These are phyloP conservation scores for Claviceps fusiformis DNA, from an alignment of 2,329 filamentous ascomycete genomes.

Conservation along the genomic window DNA sequence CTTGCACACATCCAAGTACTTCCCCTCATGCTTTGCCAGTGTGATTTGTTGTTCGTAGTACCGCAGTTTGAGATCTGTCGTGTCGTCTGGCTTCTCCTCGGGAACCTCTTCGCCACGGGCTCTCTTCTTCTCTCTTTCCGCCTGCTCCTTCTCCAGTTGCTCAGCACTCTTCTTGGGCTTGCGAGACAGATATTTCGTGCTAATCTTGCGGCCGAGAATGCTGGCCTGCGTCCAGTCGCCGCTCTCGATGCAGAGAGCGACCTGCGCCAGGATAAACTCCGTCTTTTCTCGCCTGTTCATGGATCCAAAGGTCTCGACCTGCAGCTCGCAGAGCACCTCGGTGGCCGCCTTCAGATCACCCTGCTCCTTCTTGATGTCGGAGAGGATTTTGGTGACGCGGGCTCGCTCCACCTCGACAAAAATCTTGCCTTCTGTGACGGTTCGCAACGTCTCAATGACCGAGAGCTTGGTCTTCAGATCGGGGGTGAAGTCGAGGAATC, in stretches of 20 bases:
- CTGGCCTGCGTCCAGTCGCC: slow-evolving; percentile 92
- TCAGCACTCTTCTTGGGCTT: slow-evolving; percentile 85
- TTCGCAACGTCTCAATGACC: slow-evolving; percentile 87
- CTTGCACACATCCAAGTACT: slow-evolving; percentile 96
- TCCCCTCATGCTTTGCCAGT: slow-evolving; percentile 90
- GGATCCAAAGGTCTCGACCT: slow-evolving; percentile 97
- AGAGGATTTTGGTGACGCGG: slow-evolving; percentile 85
- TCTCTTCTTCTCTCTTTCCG: slow-evolving; percentile 76
- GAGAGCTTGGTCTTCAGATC: slow-evolving; percentile 78
- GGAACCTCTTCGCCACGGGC: slow-evolving; percentile 67
- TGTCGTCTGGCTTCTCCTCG: slow-evolving; percentile 69
- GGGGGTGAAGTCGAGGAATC: slow-evolving; percentile 76
- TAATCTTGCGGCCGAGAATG: slow-evolving; percentile 92
- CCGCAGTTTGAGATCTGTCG: slow-evolving; percentile 86
- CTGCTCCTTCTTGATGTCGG: slow-evolving; percentile 93
- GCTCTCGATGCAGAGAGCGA: slow-evolving; percentile 85
- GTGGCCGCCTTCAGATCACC: slow-evolving; percentile 82
- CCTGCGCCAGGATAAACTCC: slow-evolving; percentile 94
- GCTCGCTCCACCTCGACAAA: slow-evolving; percentile 98
- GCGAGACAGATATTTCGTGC: slow-evolving; percentile 78
- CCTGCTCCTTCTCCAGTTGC: slow-evolving; percentile 80
- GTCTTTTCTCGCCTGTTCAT: slow-evolving; percentile 98
- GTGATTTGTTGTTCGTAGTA: slow-evolving; percentile 98
- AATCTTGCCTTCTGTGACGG: slow-evolving; percentile 98
- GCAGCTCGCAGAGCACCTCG: slow-evolving; percentile 90